phyloP scores from a whole-genome alignment of 1,284 basidiomycete genomes.

The Phenoliferia sp. region DNA sequence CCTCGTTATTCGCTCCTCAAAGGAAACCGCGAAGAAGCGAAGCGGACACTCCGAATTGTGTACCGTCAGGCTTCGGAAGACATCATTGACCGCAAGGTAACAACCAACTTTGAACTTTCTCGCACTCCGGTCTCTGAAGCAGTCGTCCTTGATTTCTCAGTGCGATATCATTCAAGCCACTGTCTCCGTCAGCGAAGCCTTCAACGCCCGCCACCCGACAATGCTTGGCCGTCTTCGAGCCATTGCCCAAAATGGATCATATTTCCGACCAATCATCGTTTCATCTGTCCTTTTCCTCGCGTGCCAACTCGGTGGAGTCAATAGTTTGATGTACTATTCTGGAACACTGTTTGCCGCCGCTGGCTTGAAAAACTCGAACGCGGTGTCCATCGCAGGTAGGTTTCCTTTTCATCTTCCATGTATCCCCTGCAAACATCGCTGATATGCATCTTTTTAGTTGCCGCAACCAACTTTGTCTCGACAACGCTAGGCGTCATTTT shows the following conservation, averaged over 20 bases:
- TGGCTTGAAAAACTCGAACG: neutral
- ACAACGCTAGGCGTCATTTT: too few species aligned
- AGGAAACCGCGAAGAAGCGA: neutral
- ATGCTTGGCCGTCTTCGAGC: neutral
- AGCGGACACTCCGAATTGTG: neutral
- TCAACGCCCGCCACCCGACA: neutral
- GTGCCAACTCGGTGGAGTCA: neutral
- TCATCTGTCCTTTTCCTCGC: neutral
- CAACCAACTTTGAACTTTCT: neutral
- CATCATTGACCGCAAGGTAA: neutral
- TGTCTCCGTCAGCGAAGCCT: neutral
- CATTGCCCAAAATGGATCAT: neutral
- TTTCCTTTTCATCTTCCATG: neutral
- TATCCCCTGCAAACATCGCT: neutral
- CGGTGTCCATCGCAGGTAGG: neutral
- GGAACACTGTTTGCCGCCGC: neutral
- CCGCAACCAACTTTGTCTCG: too few species aligned
- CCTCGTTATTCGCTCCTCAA: neutral
- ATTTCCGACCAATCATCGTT: neutral
- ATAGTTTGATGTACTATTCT: neutral
- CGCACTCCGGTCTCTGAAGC: neutral
- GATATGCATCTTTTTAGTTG: neutral
- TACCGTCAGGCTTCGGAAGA: neutral
- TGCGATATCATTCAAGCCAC: neutral
- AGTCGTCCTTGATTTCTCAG: neutral